These are phyloP conservation scores for Oryza glumipatula DNA, from an alignment of 176 grass and related monocot genomes.

Conservation along the genomic window DNA sequence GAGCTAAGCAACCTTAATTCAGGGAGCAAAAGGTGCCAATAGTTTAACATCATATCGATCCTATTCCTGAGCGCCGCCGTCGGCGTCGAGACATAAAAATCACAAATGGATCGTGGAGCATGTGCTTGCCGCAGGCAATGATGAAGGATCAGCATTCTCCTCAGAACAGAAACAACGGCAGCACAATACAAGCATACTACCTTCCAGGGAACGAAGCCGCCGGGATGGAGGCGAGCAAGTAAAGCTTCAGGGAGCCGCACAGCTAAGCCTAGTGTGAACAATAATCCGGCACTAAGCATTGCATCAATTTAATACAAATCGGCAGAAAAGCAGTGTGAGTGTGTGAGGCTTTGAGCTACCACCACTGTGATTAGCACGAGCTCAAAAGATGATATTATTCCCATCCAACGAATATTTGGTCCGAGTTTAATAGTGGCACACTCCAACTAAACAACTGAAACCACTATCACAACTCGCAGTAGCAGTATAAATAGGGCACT, in stretches of 20 bases:
- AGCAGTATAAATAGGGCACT: constrained; percentile 31
- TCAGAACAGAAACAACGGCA: constrained; percentile 37
- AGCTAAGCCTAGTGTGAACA: constrained; percentile 33
- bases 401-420: constrained; percentile 37
- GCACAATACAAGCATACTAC: not conserved
- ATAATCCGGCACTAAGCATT: constrained; percentile 29
- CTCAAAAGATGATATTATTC: constrained; percentile 19
- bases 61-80: not conserved
- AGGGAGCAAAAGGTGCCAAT: not conserved
- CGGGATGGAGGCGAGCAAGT: not conserved
- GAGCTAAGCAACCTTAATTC: not conserved
- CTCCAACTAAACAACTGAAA: constrained; percentile 21
- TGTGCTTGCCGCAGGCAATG: constrained; percentile 13
- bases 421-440: constrained; percentile 30
- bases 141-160: constrained; percentile 3
- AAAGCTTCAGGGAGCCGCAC: not conserved
- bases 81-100: not conserved
- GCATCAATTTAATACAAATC: not conserved
- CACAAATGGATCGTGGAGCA: constrained; percentile 1
- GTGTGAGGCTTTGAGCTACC: not conserved
- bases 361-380: not conserved
- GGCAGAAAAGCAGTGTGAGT: constrained; percentile 7
- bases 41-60: not conserved
- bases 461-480: constrained; percentile 12
- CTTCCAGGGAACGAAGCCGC: constrained; percentile 18